Conservation (phyloP, 768 basidiomycete genomes). For the Fomitopsis serialis region DNA sequence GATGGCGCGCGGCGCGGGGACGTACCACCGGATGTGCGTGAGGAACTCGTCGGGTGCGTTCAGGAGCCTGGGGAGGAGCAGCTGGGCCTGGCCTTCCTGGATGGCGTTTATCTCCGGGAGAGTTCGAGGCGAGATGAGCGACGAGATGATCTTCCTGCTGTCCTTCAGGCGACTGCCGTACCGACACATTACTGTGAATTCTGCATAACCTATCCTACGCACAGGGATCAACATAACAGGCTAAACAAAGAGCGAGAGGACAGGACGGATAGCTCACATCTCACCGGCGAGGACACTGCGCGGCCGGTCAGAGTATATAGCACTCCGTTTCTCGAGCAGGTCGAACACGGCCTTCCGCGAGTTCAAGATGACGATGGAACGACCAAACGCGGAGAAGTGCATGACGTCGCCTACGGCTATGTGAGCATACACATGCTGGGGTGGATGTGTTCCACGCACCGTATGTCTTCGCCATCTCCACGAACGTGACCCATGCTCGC, state of each 20-base stretch:
- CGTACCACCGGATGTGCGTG: background rate
- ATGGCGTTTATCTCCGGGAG: background rate
- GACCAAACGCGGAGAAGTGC: too few species aligned
- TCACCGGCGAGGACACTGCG: slow-evolving; percentile 61
- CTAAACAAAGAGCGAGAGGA: too few species aligned
- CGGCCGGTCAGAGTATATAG: slow-evolving; percentile 17
- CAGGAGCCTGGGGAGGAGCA: slow-evolving; percentile 6
- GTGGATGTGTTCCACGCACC: too few species aligned
- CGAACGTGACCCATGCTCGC: too few species aligned
- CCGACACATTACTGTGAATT: slow-evolving; percentile 5
- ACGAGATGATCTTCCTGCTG: slow-evolving; percentile 12
- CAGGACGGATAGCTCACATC: slow-evolving; percentile 42
- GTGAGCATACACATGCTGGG: too few species aligned
- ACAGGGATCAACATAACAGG: too few species aligned
- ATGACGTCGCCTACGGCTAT: too few species aligned
- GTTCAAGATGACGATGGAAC: too few species aligned
- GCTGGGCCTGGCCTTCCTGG: background rate
- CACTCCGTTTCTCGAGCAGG: slow-evolving; percentile 17
- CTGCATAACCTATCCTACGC: slow-evolving; percentile 7
- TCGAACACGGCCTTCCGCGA: slow-evolving; percentile 5
- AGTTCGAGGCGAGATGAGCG: background rate
- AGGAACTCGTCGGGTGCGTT: background rate
- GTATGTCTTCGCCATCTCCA: too few species aligned
- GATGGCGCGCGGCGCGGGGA: background rate
- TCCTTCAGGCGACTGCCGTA: slow-evolving; percentile 16